Evolutionary conservation across 2,329 filamentous ascomycete genomes (phyloP).

Genomic region (Diaporthe vaccinii): DNA sequence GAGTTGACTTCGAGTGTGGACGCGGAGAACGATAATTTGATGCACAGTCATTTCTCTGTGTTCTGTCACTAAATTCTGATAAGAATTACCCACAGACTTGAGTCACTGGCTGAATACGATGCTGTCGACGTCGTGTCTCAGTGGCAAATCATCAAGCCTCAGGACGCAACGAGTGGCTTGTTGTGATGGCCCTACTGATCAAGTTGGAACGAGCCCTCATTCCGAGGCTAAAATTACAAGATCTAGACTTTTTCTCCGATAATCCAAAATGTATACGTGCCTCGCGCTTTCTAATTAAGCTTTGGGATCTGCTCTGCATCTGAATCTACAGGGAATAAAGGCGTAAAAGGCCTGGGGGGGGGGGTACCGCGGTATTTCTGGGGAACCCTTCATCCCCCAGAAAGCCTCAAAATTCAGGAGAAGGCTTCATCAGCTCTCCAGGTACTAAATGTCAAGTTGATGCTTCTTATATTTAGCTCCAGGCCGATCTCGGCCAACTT

Average conservation of each 20-base stretch:
- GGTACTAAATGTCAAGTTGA: neutral
- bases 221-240: no score
- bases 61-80: neutral
- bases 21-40: neutral
- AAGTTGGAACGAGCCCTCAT: no score
- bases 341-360: no score
- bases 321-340: no score
- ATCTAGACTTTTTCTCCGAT: no score
- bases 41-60: neutral
- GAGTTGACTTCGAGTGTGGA: constrained; percentile 7
- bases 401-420: no score
- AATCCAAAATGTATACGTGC: no score
- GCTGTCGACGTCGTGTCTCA: neutral
- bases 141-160: neutral
- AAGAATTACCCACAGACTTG: constrained; percentile 10
- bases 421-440: neutral
- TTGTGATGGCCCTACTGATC: neutral
- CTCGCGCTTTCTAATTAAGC: no score
- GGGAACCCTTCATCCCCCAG: no score
- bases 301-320: no score
- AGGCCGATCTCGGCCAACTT: constrained; percentile 21
- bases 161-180: neutral
- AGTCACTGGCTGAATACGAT: neutral
- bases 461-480: constrained; percentile 5
- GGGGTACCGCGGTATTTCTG: no score